Percentiles rank a stretch among this genome's conserved stretches.
These are phyloP conservation scores for Fusarium devonianum DNA, from an alignment of 2,329 filamentous ascomycete genomes.

Conservation along the genomic window DNA sequence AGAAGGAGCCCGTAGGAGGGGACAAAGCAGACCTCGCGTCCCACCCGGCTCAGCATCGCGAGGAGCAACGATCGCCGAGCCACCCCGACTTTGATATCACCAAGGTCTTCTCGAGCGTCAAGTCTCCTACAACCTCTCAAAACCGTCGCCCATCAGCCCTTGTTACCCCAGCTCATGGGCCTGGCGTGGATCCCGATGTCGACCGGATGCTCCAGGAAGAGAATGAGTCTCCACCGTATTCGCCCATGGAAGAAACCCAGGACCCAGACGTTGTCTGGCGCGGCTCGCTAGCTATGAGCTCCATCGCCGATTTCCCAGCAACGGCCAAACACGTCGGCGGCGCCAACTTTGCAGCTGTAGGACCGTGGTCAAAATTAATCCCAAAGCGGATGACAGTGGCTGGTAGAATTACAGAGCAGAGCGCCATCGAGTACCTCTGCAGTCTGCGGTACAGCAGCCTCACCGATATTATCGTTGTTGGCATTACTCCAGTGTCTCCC, in stretches of 20 bases:
- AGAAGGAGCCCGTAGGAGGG: slow-evolving; percentile 45
- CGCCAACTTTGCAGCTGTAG: slow-evolving; percentile 72
- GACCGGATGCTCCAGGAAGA: slow-evolving; percentile 87
- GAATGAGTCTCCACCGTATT: slow-evolving; percentile 82
- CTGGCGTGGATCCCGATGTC: slow-evolving; percentile 84
- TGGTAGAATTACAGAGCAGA: slow-evolving; percentile 80
- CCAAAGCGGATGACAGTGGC: slow-evolving; percentile 74
- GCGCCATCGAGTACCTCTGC: slow-evolving; percentile 90
- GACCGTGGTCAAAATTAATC: slow-evolving; percentile 77
- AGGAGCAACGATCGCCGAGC: slow-evolving; percentile 60
- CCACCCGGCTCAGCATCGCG: slow-evolving; percentile 51
- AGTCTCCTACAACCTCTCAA: slow-evolving; percentile 68
- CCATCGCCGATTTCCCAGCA: slow-evolving; percentile 76
- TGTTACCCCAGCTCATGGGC: slow-evolving; percentile 56
- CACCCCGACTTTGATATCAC: slow-evolving; percentile 79
- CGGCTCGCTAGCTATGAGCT: slow-evolving; percentile 78
- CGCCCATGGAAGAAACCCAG: slow-evolving; percentile 73
- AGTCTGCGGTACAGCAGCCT: slow-evolving; percentile 81
- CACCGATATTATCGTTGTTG: slow-evolving; percentile 85
- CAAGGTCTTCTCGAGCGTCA: slow-evolving; percentile 83
- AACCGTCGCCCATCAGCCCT: slow-evolving; percentile 59
- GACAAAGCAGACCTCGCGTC: slow-evolving; percentile 38
- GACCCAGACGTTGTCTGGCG: slow-evolving; percentile 81
- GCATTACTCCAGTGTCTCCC: slow-evolving; percentile 70
- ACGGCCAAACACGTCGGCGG: slow-evolving; percentile 86